Conservation (phyloP, 805 yeast genomes). For the Starmera quercuum region DNA sequence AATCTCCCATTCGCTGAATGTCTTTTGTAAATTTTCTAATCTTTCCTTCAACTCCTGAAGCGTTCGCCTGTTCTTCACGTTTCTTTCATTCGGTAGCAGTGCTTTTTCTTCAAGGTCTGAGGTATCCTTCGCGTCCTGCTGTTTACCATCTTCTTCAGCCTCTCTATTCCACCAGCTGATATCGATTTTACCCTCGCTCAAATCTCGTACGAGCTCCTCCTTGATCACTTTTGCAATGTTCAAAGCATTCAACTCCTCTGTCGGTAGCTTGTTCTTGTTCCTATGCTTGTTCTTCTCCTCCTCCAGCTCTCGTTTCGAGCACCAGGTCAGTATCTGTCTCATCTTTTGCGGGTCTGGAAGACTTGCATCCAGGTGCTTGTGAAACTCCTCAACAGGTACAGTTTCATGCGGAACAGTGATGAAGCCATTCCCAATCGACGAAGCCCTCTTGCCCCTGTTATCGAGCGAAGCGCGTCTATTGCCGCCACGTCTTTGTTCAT, state of each 20-base stretch:
- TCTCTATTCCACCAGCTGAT: constrained; percentile 61
- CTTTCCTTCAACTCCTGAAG: constrained; percentile 38
- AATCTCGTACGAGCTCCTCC: constrained; percentile 52
- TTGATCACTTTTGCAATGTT: constrained; percentile 56
- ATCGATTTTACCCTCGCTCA: constrained; percentile 49
- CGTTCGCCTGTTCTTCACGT: constrained; percentile 41
- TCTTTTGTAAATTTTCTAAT: constrained; percentile 34
- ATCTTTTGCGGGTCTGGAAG: constrained; percentile 68
- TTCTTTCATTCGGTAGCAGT: constrained; percentile 52
- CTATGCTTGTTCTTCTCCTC: constrained; percentile 19
- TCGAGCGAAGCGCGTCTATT: constrained; percentile 44
- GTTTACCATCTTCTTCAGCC: constrained; percentile 18
- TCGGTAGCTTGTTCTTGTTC: constrained; percentile 17
- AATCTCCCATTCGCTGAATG: constrained; percentile 40
- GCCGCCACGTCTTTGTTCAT: constrained; percentile 12
- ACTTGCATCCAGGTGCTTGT: constrained; percentile 52
- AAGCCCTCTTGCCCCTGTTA: constrained; percentile 62
- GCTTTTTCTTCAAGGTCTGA: constrained; percentile 17
- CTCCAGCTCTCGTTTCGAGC: constrained; percentile 39
- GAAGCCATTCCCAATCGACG: constrained; percentile 70
- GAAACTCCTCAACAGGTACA: constrained; percentile 45
- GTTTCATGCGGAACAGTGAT: constrained; percentile 60
- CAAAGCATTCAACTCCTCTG: constrained; percentile 34
- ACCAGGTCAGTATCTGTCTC: constrained; percentile 66
- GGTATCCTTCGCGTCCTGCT: constrained; percentile 13